Conservation (phyloP, 352 stramenopile genomes). For the Pythium rishiriense region DNA sequence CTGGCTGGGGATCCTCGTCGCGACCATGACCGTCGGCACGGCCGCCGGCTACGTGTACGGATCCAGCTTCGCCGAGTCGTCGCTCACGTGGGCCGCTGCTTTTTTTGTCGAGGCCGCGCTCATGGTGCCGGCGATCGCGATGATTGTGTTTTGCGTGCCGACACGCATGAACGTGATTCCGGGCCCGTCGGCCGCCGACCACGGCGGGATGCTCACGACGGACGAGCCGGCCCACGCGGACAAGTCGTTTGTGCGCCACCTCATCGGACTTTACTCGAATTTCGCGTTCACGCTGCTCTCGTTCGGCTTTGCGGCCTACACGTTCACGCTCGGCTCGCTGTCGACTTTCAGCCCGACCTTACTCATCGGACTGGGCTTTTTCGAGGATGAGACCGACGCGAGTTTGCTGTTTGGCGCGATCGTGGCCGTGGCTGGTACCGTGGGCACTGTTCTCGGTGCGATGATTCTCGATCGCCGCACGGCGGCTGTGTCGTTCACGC, state of each 20-base stretch:
- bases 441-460: conserved; percentile 88
- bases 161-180: conserved; percentile 9
- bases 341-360: conserved; percentile 86
- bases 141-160: conserved; percentile 60
- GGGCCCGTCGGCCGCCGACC: conserved; percentile 29
- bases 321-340: conserved; percentile 82
- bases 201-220: conserved; percentile 6
- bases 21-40: conserved; percentile 88
- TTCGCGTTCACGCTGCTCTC: conserved; percentile 70
- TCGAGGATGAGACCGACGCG: conserved; percentile 75
- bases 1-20: conserved; percentile 93
- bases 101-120: conserved; percentile 88
- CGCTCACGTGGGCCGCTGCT: conserved; percentile 69
- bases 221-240: background rate
- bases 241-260: conserved; percentile 4
- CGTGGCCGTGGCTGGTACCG: conserved; percentile 74
- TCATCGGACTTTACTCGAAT: conserved; percentile 1
- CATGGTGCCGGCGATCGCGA: conserved; percentile 56
- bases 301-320: conserved; percentile 86
- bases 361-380: conserved; percentile 87
- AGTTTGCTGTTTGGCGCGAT: conserved; percentile 87
- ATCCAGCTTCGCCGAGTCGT: conserved; percentile 56
- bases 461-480: conserved; percentile 61
- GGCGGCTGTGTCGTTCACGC: conserved; percentile 35
- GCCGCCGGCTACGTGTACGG: conserved; percentile 88